Conservation (phyloP, 495 filamentous ascomycete genomes). For the Lasiosphaeria ovina region DNA sequence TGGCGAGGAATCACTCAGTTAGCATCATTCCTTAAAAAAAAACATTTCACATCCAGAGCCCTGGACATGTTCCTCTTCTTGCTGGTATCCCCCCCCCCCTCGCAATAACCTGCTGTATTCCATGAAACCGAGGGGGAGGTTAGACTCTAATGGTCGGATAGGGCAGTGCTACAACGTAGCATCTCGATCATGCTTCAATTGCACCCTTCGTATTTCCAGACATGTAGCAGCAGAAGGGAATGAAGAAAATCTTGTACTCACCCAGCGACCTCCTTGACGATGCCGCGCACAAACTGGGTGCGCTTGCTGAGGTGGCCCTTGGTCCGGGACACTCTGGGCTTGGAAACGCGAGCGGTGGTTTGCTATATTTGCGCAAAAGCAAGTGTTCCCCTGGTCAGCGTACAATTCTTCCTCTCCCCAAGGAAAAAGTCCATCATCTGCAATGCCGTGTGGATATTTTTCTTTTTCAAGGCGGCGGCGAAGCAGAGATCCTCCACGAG, state of each 20-base stretch:
- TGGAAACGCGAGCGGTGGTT: constrained; percentile 82
- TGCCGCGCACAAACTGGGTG: constrained; percentile 84
- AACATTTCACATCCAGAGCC: not conserved
- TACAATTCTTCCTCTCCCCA: constrained; percentile 13
- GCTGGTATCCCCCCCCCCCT: not conserved
- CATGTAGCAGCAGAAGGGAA: not conserved
- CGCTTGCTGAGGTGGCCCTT: constrained; percentile 92
- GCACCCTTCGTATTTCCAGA: not conserved
- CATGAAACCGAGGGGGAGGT: too few species aligned
- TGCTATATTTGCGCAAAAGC: constrained; percentile 61
- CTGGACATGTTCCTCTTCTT: not conserved
- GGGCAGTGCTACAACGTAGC: too few species aligned
- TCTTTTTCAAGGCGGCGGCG: constrained; percentile 29
- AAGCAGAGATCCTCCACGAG: constrained; percentile 62
- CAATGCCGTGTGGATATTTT: constrained; percentile 13
- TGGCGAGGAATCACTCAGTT: constrained; percentile 14
- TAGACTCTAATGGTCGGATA: too few species aligned
- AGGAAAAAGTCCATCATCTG: constrained; percentile 30
- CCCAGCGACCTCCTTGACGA: constrained; percentile 94
- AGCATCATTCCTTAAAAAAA: constrained; percentile 17
- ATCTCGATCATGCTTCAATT: too few species aligned
- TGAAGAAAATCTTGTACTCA: constrained; percentile 1
- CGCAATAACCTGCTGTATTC: too few species aligned
- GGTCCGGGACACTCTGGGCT: constrained; percentile 80
- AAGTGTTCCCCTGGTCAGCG: constrained; percentile 37